Evolutionary conservation across 164 flowering plant genomes (phyloP).

Genomic region (Vitis riparia): DNA sequence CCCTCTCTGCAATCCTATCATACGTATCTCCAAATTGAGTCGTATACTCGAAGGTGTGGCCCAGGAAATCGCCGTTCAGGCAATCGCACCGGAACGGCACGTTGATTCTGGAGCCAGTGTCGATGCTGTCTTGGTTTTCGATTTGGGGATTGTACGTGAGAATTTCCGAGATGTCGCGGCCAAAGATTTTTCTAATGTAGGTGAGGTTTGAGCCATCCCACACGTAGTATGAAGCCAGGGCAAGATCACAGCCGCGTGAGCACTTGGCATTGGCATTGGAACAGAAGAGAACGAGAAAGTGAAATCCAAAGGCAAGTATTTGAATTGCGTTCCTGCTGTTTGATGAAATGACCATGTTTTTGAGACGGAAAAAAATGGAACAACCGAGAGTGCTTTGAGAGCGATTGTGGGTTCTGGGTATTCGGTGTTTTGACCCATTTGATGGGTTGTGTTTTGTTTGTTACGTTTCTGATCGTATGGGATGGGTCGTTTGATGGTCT

Average conservation of each 20-base stretch:
- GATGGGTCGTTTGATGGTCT: too few relatives aligned
- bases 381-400: too few relatives aligned
- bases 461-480: background rate
- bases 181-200: slow-evolving; percentile 24
- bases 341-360: too few relatives aligned
- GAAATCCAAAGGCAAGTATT: too few relatives aligned
- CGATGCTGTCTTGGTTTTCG: slow-evolving; percentile 11
- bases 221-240: slow-evolving; percentile 38
- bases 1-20: slow-evolving; percentile 15
- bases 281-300: slow-evolving; percentile 6
- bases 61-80: slow-evolving; percentile 36
- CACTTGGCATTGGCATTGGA: slow-evolving; percentile 23
- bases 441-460: background rate
- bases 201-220: slow-evolving; percentile 32
- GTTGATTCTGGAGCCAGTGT: slow-evolving; percentile 9
- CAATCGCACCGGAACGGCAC: slow-evolving; percentile 40
- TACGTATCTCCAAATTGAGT: slow-evolving; percentile 31
- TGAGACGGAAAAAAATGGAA: too few relatives aligned
- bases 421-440: background rate
- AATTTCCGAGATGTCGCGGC: slow-evolving; percentile 8
- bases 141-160: slow-evolving; percentile 23
- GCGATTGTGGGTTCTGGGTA: too few relatives aligned
- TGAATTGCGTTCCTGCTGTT: too few relatives aligned
- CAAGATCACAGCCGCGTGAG: slow-evolving; percentile 27
- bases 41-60: slow-evolving; percentile 32